Conservation (phyloP, 202 grass and related monocot genomes). For the Cymbopogon flexuosus region DNA sequence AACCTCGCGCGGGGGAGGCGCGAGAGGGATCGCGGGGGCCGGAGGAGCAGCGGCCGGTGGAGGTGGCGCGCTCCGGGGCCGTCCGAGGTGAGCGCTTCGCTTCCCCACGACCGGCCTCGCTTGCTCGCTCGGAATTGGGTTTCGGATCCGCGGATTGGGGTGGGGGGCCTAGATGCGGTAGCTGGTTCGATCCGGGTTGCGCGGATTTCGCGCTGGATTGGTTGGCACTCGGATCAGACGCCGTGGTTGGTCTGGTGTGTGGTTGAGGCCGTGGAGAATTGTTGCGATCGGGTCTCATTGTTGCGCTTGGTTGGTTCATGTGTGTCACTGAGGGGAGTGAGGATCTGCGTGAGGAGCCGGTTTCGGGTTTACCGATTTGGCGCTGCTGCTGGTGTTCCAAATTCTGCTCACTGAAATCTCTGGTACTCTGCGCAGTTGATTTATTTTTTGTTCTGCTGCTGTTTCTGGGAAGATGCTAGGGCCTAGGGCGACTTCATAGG, state of each 20-base stretch:
- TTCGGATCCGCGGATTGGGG: neutral
- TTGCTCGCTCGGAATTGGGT: neutral
- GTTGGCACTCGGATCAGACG: neutral
- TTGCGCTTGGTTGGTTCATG: neutral
- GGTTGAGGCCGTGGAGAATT: neutral
- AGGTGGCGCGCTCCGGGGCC: conserved; percentile 4
- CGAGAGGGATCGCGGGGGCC: conserved; percentile 10
- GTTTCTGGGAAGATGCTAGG: neutral
- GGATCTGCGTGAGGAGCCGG: conserved; percentile 16
- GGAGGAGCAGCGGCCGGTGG: conserved; percentile 16
- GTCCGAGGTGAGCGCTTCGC: conserved; percentile 24
- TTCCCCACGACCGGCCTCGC: neutral
- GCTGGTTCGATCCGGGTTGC: neutral
- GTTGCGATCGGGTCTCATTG: neutral
- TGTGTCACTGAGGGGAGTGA: neutral
- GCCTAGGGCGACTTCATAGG: neutral
- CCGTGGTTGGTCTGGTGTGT: neutral
- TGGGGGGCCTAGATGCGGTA: neutral
- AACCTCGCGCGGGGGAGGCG: conserved; percentile 3
- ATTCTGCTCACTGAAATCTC: neutral
- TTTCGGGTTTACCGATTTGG: neutral
- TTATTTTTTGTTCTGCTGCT: neutral
- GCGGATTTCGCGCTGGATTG: neutral
- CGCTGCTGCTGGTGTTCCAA: neutral
- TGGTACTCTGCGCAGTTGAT: neutral